These are phyloP conservation scores for Hyphopichia burtonii DNA, from an alignment of 1,139 yeast genomes.

Conservation along the genomic window DNA sequence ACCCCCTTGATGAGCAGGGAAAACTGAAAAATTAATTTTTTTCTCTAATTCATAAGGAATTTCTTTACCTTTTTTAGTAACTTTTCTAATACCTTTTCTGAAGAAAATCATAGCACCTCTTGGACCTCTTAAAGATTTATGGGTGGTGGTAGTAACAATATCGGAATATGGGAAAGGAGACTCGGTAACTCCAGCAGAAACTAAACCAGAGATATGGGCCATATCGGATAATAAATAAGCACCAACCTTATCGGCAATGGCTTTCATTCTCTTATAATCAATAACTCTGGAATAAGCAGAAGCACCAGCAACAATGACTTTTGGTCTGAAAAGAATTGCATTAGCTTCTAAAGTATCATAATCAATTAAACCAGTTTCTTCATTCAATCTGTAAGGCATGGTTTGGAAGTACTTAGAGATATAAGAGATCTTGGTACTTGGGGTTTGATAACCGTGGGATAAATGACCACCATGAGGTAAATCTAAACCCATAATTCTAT, in stretches of 20 bases:
- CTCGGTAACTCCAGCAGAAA: constrained; percentile 88
- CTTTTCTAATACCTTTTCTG: constrained; percentile 87
- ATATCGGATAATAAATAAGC: constrained; percentile 90
- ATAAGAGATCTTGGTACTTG: constrained; percentile 81
- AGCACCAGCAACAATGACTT: constrained; percentile 93
- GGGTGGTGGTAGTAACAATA: constrained; percentile 95
- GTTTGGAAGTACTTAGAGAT: constrained; percentile 94
- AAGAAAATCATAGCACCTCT: constrained; percentile 98
- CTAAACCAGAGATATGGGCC: constrained; percentile 96
- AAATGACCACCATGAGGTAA: constrained; percentile 97
- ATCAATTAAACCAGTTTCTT: constrained; percentile 84
- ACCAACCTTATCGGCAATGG: constrained; percentile 89
- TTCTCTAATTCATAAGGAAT: constrained; percentile 81
- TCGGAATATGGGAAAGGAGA: constrained; percentile 95
- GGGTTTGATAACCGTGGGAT: constrained; percentile 94
- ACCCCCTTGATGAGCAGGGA: constrained; percentile 99
- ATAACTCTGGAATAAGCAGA: constrained; percentile 92
- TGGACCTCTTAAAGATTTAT: constrained; percentile 96
- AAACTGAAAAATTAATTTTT: constrained; percentile 90
- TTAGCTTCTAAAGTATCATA: constrained; percentile 85
- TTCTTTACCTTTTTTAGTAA: constrained; percentile 87
- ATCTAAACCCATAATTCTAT: constrained; percentile 93
- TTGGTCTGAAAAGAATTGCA: constrained; percentile 87
- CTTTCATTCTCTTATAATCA: constrained; percentile 85
- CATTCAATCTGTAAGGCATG: constrained; percentile 91